A percentile compares a stretch with the other conserved stretches of the same genome.
These are phyloP conservation scores for Trichoderma harzianum DNA, from an alignment of 2,329 filamentous ascomycete genomes.

Conservation along the genomic window DNA sequence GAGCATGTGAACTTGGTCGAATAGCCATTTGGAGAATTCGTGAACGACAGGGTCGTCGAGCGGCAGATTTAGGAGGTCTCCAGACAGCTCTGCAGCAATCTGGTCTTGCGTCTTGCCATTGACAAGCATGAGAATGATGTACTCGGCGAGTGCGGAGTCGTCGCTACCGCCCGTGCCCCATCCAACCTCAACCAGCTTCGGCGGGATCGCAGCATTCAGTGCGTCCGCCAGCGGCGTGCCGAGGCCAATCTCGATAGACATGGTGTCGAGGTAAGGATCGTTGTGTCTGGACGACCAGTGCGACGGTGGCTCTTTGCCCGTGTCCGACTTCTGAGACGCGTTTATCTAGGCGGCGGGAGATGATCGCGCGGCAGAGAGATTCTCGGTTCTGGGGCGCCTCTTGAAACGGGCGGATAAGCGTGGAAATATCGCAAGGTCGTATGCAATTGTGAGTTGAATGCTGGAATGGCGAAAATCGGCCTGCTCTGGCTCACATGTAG, in stretches of 20 bases:
- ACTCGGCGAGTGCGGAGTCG: constrained; percentile 85
- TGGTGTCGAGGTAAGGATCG: constrained; percentile 40
- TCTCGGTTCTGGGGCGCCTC: background rate
- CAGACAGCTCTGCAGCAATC: constrained; percentile 82
- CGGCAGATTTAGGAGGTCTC: constrained; percentile 77
- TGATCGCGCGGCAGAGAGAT: background rate
- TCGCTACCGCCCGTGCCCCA: constrained; percentile 79
- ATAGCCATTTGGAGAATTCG: constrained; percentile 91
- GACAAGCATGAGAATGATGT: constrained; percentile 94
- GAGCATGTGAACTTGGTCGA: constrained; percentile 72
- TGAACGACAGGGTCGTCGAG: constrained; percentile 79
- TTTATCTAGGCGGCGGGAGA: background rate
- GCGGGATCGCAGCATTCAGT: constrained; percentile 77
- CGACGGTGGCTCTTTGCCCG: background rate
- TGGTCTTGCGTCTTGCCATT: constrained; percentile 92
- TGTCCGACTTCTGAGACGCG: constrained; percentile 13
- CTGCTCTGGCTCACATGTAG: constrained; percentile 6
- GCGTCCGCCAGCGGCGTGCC: constrained; percentile 82
- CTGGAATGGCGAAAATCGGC: constrained; percentile 1
- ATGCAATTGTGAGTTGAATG: background rate
- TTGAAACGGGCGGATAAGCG: background rate
- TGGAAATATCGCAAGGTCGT: background rate
- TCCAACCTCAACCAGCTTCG: constrained; percentile 87
- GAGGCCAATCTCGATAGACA: constrained; percentile 74
- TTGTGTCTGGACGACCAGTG: constrained; percentile 4